Conservation (phyloP, 306 rosid species). For the Prunus campanulata region DNA sequence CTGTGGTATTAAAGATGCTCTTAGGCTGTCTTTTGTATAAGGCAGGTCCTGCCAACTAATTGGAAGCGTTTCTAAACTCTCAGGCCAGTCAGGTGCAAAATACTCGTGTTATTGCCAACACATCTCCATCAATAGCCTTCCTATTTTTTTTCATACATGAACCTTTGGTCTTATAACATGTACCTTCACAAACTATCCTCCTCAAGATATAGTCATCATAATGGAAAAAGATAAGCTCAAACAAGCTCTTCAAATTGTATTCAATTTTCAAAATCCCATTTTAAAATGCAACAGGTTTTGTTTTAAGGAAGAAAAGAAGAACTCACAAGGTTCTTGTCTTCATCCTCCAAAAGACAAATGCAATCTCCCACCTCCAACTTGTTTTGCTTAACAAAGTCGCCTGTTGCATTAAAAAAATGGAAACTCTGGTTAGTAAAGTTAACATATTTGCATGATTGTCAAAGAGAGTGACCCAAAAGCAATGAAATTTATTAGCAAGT, state of each 20-base stretch:
- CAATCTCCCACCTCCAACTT: conserved; percentile 46
- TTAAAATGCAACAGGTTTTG: neutral
- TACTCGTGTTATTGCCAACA: conserved; percentile 1
- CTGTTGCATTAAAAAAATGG: conserved; percentile 36
- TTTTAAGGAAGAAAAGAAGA: neutral
- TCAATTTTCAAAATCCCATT: neutral
- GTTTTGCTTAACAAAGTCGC: conserved; percentile 43
- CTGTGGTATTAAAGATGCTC: neutral
- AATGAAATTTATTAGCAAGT: neutral
- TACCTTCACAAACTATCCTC: neutral
- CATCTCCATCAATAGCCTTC: neutral
- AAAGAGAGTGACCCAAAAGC: neutral
- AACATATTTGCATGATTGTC: neutral
- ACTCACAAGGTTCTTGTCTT: conserved; percentile 57
- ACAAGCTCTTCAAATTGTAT: neutral
- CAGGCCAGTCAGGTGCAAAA: neutral
- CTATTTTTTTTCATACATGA: neutral
- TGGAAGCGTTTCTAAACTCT: conserved; percentile 3
- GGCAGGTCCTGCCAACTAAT: neutral
- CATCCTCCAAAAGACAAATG: conserved; percentile 52
- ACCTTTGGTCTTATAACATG: neutral
- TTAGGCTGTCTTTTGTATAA: neutral
- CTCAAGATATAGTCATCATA: neutral
- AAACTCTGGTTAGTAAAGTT: neutral
- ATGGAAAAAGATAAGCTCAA: neutral